Evolutionary conservation across 169 alveolate species (phyloP).

Genomic region (Plasmodium blacklocki): DNA sequence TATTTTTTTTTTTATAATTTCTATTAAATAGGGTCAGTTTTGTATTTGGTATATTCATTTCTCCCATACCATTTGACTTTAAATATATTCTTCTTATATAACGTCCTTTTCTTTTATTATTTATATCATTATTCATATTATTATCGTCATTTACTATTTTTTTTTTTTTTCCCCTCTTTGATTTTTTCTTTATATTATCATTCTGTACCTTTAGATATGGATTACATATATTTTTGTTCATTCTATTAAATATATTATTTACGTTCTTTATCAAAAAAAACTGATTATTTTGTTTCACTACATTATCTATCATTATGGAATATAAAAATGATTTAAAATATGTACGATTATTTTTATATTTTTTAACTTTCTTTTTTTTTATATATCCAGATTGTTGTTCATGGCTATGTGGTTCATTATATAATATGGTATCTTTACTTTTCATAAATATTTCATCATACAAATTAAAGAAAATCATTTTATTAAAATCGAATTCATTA

Average conservation of each 20-base stretch:
- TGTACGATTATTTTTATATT: neutral
- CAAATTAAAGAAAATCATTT: conserved; percentile 16
- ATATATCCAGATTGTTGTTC: too few relatives aligned
- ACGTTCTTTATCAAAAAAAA: conserved; percentile 39
- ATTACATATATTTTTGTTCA: neutral
- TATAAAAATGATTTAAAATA: conserved; percentile 4
- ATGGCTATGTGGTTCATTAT: neutral
- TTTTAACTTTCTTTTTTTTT: neutral
- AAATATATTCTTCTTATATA: neutral
- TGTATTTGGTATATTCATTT: too few relatives aligned
- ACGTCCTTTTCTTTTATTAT: neutral
- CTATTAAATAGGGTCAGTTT: too few relatives aligned
- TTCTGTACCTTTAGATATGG: too few relatives aligned
- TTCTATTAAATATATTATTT: neutral
- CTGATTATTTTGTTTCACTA: conserved; percentile 30
- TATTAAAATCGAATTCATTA: neutral
- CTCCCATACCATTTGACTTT: too few relatives aligned
- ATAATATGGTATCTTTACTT: neutral
- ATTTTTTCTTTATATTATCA: too few relatives aligned
- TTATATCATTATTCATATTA: too few relatives aligned
- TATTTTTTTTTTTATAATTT: neutral
- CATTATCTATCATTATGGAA: conserved; percentile 40
- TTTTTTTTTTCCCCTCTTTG: neutral
- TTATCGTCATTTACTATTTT: too few relatives aligned
- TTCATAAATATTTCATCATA: conserved; percentile 20